A percentile compares a stretch with the other conserved stretches of the same genome.
Evolutionary conservation across 441 rosid species (phyloP).

Genomic region (California macrophylla): DNA sequence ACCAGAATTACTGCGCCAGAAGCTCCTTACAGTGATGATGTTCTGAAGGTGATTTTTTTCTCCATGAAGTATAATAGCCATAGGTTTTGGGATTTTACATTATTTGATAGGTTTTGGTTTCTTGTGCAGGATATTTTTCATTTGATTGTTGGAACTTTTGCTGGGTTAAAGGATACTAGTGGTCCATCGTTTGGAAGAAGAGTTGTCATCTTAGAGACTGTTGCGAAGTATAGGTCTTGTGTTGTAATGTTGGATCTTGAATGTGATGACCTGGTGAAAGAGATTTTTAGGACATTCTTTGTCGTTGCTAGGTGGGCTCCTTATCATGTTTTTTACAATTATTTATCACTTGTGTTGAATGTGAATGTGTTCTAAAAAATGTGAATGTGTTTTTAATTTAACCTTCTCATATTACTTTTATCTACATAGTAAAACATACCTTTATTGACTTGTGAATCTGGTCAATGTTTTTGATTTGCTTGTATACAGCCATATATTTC

Average conservation of each 20-base stretch:
- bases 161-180: constrained; percentile 50
- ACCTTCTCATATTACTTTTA: background rate
- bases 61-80: background rate
- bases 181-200: constrained; percentile 74
- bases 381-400: background rate
- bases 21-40: constrained; percentile 85
- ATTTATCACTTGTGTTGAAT: background rate
- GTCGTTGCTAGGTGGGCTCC: constrained; percentile 80
- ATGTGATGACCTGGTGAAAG: constrained; percentile 61
- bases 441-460: constrained; percentile 2
- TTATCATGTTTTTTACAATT: constrained; percentile 7
- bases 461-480: background rate
- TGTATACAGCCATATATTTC: background rate
- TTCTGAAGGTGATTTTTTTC: constrained; percentile 57
- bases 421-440: background rate
- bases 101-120: background rate
- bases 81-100: background rate
- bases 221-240: constrained; percentile 73
- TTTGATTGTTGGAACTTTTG: constrained; percentile 56
- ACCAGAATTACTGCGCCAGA: constrained; percentile 99
- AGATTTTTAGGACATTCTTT: constrained; percentile 74
- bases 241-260: constrained; percentile 79
- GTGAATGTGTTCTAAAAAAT: background rate
- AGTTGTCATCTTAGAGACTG: constrained; percentile 62
- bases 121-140: constrained; percentile 56